Evolutionary conservation across 1,139 yeast species (phyloP), one percentile per base, ranked within the genome.

Genomic region (Candida albicans): DNA sequence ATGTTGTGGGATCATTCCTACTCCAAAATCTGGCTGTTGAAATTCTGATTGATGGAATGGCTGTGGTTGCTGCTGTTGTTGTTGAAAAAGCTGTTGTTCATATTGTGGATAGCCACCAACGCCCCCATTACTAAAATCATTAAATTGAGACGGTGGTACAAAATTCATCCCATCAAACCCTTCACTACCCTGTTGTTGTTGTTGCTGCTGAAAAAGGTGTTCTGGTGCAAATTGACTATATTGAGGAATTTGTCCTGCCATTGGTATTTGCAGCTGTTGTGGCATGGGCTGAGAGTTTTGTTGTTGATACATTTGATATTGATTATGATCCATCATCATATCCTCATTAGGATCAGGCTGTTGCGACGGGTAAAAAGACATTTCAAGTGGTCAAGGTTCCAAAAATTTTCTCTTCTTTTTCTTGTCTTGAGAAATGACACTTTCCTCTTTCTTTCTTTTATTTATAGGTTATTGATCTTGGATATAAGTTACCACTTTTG

Each of bases 261-360:
- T 18, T 18, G 22, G 22, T n/a, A n/a, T n/a, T n/a, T n/a, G n/a
- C n/a, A n/a, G n/a, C n/a, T n/a, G n/a, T 18, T 59, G 61, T 32
- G 55, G 59, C 46, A 65, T 68, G 45, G 61, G 66, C 46, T 65
- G 73, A n/a, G 64, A 62, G 43, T 63, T 66, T 46, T 61, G 65
- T 10, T 65, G 66, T 49, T 67, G 73, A 15, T 64, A 54, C 51
- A 67, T 53, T 47, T 65, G 70, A 48, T 66, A 76, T 49, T 67
- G 76, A n/a, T 18, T 18, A 18, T 6, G 32, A 29, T 29, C 32
- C 13, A 29, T 7, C 9, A 29, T 29, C 32, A 29, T 29, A 29
- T 12, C 14, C 14, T 29, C 32, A 29, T 29, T 29, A 4, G 32
- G 32, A 29, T 29, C 32, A 29, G 32, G 32, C 7, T 29, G 32